Conservation (phyloP, 768 basidiomycete species). For the Termitomyces heimii region DNA sequence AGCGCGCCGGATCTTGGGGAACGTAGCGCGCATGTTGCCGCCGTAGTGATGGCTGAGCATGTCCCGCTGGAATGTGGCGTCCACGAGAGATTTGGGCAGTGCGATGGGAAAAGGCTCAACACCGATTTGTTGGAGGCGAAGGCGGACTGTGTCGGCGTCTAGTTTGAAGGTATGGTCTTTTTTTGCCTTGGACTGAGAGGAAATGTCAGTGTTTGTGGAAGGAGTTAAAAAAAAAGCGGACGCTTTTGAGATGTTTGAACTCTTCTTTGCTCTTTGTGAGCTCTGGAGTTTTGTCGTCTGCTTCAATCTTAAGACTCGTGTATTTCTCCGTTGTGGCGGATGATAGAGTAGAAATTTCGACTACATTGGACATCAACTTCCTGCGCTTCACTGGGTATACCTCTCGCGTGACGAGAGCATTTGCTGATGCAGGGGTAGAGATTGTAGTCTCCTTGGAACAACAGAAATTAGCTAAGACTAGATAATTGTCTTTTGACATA, state of each 20-base stretch:
- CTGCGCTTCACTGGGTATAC: neutral
- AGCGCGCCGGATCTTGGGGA: conserved; percentile 15
- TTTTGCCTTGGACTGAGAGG: neutral
- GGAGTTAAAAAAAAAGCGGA: neutral
- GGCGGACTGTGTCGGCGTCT: neutral
- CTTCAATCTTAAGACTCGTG: too few species aligned
- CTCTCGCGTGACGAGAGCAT: neutral
- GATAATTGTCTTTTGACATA: neutral
- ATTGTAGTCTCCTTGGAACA: neutral
- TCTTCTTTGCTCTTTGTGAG: neutral
- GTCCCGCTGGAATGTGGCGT: conserved; percentile 21
- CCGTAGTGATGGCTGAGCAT: conserved; percentile 28
- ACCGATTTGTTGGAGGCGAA: conserved; percentile 15
- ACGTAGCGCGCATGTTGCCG: conserved; percentile 24
- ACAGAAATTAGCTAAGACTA: neutral
- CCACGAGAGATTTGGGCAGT: conserved; percentile 17
- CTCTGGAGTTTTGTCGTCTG: neutral
- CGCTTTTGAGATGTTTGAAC: neutral
- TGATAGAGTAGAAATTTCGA: neutral
- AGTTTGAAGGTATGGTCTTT: neutral
- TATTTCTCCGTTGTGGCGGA: neutral
- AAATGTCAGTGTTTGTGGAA: neutral
- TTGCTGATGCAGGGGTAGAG: too few species aligned
- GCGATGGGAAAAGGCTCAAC: conserved; percentile 18
- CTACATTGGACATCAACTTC: neutral